Percentiles rank a stretch among this genome's conserved stretches.
phyloP scores from a whole-genome alignment of 2,329 filamentous ascomycete species.

The Fusarium scirpi region DNA sequence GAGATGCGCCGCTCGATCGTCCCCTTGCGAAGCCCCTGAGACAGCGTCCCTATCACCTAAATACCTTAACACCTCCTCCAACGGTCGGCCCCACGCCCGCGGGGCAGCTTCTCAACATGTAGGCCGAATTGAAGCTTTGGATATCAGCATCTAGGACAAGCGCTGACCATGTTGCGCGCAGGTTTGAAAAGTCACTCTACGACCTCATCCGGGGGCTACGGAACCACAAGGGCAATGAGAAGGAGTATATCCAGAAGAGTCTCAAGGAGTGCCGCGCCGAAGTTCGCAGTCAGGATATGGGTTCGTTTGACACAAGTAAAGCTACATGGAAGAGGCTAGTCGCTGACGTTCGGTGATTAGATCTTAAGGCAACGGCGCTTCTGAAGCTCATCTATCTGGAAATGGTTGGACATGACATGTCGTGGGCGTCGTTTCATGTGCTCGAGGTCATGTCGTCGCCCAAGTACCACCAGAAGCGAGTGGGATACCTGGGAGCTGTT shows the following conservation, averaged over 20 bases:
- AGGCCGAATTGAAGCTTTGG: conserved; percentile 31
- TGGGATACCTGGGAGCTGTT: conserved; percentile 93
- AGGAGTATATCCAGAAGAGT: conserved; percentile 92
- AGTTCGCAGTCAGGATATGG: conserved; percentile 93
- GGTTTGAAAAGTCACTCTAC: conserved; percentile 99
- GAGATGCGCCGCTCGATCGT: conserved; percentile 40
- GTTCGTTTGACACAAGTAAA: conserved; percentile 58
- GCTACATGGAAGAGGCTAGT: not conserved
- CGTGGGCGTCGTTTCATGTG: conserved; percentile 98
- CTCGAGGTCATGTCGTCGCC: conserved; percentile 98
- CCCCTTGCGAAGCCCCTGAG: conserved; percentile 36
- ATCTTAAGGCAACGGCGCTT: conserved; percentile 95
- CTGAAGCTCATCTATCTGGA: conserved; percentile 97
- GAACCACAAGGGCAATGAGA: conserved; percentile 94
- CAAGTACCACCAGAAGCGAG: conserved; percentile 94
- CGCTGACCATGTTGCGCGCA: conserved; percentile 55
- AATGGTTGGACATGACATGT: conserved; percentile 99
- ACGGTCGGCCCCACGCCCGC: conserved; percentile 46
- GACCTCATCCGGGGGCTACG: conserved; percentile 97
- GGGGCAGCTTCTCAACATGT: conserved; percentile 49
- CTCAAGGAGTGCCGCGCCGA: conserved; percentile 96
- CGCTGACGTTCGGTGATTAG: conserved; percentile 57
- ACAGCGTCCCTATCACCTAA: conserved; percentile 27
- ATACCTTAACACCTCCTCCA: conserved; percentile 29
- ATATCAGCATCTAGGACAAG: conserved; percentile 1